These are phyloP conservation scores for Triglochin maritima DNA, from an alignment of 106 monocot species.

Conservation along the genomic window DNA sequence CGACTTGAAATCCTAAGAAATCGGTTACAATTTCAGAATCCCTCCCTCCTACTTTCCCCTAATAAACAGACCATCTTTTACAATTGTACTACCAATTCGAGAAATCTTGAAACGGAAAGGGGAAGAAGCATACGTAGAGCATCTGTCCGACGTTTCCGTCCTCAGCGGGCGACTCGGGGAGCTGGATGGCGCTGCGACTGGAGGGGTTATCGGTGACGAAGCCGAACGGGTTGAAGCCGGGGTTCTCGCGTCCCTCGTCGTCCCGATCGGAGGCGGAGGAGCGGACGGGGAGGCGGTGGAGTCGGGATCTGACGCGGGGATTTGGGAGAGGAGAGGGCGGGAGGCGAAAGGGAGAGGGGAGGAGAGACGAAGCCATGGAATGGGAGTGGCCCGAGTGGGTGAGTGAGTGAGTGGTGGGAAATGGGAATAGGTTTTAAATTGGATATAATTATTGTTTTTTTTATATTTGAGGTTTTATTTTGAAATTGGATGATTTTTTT, in stretches of 20 bases:
- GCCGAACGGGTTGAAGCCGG: slow-evolving; percentile 80
- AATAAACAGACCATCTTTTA: neutral
- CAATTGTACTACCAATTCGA: neutral
- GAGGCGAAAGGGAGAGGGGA: no score
- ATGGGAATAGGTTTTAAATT: no score
- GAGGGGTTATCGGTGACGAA: slow-evolving; percentile 99
- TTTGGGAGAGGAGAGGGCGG: no score
- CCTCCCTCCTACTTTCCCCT: neutral
- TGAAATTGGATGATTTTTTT: no score
- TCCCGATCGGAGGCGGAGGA: neutral
- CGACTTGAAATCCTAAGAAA: neutral
- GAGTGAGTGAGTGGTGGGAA: no score
- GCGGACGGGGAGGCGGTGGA: neutral
- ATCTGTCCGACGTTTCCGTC: slow-evolving; percentile 98
- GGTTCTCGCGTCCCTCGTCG: slow-evolving; percentile 1
- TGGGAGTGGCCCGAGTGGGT: no score
- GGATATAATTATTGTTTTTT: no score
- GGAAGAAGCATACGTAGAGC: slow-evolving; percentile 56
- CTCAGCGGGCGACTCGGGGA: slow-evolving; percentile 80
- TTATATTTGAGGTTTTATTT: no score
- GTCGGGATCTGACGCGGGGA: no score
- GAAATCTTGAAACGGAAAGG: neutral
- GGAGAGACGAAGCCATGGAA: no score
- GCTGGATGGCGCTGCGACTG: slow-evolving; percentile 84
- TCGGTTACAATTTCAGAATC: neutral